phyloP scores from a whole-genome alignment of 306 rosid genomes.

The Begonia loranthoides region DNA sequence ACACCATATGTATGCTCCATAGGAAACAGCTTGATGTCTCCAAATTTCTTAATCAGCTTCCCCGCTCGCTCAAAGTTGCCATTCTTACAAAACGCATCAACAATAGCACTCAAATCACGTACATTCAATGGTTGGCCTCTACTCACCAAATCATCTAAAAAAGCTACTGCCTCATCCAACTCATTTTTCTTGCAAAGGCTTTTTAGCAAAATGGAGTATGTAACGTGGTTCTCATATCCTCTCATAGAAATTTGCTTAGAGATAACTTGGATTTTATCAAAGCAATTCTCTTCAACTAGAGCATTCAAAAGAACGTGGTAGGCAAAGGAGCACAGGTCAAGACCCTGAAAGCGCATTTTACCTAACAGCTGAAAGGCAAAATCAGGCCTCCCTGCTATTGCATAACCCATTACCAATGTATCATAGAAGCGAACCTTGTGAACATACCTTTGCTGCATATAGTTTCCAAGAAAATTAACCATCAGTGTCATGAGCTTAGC shows the following conservation, averaged over 20 bases:
- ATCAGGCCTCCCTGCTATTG: constrained; percentile 48
- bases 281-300: constrained; percentile 32
- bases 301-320: constrained; percentile 54
- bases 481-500: constrained; percentile 33
- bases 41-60: constrained; percentile 35
- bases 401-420: constrained; percentile 62
- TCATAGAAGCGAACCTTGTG: constrained; percentile 30
- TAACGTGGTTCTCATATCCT: no score
- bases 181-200: no score
- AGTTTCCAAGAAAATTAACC: constrained; percentile 34
- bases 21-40: constrained; percentile 12
- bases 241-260: constrained; percentile 31
- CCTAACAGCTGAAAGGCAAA: constrained; percentile 55
- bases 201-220: no score
- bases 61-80: constrained; percentile 34
- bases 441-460: constrained; percentile 1
- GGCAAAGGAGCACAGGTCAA: constrained; percentile 39
- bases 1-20: constrained; percentile 37
- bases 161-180: constrained; percentile 47
- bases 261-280: constrained; percentile 31
- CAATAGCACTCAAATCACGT: constrained; percentile 19
- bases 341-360: constrained; percentile 55
- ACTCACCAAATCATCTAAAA: constrained; percentile 17
- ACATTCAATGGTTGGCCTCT: constrained; percentile 27
- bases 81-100: no score